phyloP scores from a whole-genome alignment of 768 basidiomycete species.

The Amanita rimosa region DNA sequence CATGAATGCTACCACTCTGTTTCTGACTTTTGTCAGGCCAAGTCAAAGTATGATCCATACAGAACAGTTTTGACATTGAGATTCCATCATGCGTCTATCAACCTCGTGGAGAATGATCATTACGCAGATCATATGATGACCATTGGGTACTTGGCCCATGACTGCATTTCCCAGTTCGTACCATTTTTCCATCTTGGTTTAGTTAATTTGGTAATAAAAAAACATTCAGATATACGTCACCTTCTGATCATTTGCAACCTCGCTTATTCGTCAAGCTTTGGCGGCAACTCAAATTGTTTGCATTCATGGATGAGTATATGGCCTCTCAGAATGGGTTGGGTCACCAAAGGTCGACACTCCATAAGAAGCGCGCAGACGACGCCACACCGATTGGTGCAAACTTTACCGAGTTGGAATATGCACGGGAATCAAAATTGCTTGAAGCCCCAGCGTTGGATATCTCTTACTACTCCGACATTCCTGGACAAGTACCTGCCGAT shows the following conservation, averaged over 20 bases:
- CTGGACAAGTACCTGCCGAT: slow-evolving; percentile 56
- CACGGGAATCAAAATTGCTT: slow-evolving; percentile 73
- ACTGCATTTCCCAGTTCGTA: slow-evolving; percentile 34
- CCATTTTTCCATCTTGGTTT: neutral
- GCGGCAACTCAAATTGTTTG: slow-evolving; percentile 37
- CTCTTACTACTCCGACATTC: slow-evolving; percentile 79
- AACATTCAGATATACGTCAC: slow-evolving; percentile 18
- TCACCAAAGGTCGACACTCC: slow-evolving; percentile 11
- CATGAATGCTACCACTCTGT: neutral
- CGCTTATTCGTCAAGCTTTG: slow-evolving; percentile 39
- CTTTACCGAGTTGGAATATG: slow-evolving; percentile 65
- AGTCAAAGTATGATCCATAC: slow-evolving; percentile 73
- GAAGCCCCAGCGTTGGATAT: slow-evolving; percentile 71
- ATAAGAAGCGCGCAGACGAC: slow-evolving; percentile 33
- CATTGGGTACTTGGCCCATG: slow-evolving; percentile 53
- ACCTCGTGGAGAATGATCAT: slow-evolving; percentile 64
- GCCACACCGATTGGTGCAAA: slow-evolving; percentile 45
- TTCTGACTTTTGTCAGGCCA: slow-evolving; percentile 36
- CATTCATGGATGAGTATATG: slow-evolving; percentile 24
- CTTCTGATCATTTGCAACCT: slow-evolving; percentile 23
- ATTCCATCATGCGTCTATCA: slow-evolving; percentile 54
- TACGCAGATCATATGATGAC: slow-evolving; percentile 57
- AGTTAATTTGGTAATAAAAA: neutral
- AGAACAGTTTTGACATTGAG: slow-evolving; percentile 68
- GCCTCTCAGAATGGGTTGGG: slow-evolving; percentile 20